Evolutionary conservation across 225 moss, liverwort and hornwort genomes (phyloP), one percentile per base, ranked within the genome.

Genomic region (Polytrichum formosum): DNA sequence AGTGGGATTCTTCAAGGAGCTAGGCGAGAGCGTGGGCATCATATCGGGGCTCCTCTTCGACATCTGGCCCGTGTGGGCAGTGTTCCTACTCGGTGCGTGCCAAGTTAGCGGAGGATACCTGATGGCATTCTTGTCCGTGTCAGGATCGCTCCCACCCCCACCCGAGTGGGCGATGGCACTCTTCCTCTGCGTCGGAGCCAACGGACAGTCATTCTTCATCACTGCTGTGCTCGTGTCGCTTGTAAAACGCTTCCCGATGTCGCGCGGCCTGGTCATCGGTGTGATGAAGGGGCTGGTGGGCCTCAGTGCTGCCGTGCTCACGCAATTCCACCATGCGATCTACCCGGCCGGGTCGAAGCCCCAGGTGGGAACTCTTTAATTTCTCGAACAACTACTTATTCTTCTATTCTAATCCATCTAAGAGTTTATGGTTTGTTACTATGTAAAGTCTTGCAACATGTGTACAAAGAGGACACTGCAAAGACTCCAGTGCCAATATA

Each of bases 151-250:
- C 5, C 13, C 63, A 1, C 16, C 70, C 3, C 80, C 83, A 17
- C 71, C 81, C 2, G 73, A 72, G 10, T 87, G 83, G 84, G 78
- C 73, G 23, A 74, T 85, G 78, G 78, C 83, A 71, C 46, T 74
- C 19, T 83, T 28, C 46, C 78, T 83, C 17, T 80, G 77, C 61
- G 56, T 86, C 2, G 82, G 80, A 37, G 79, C 83, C 5, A 83
- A 86, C 31, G 83, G 83, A 3, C 83, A 82, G 66, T 72, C 86
- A 16, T 86, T 84, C 73, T 74, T 87, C 66, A 87, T 80, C 76
- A 78, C 84, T 2, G 78, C 78, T 20, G 73, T 78, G 35, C 56
- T 84, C 5, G 85, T 85, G 8, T 79, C 73, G 8, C 74, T 85
- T 46, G 85, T 85, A 27, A 85, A 82, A 67, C 75, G 76, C 0